Evolutionary conservation across 805 yeast species (phyloP).

Genomic region (Brettanomyces custersianus): DNA sequence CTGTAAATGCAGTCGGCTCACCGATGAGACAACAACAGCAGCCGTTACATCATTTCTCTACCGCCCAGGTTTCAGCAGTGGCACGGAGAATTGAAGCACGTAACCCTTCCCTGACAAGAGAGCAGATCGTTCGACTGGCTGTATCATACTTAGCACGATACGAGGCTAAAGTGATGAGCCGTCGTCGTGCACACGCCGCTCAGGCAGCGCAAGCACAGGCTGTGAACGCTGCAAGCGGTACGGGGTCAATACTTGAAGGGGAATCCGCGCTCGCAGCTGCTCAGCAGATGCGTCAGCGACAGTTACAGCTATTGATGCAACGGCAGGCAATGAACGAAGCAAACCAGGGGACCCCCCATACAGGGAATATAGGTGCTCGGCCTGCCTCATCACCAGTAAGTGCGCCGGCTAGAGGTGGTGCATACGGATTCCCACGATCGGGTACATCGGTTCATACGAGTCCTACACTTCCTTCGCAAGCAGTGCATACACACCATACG

Average conservation of each 20-base stretch:
- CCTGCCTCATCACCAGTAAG: conserved; percentile 3
- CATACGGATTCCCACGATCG: too few species aligned
- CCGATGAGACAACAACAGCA: too few species aligned
- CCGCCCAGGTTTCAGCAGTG: conserved; percentile 58
- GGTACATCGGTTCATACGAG: conserved; percentile 21
- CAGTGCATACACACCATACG: conserved; percentile 2
- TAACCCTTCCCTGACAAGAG: conserved; percentile 53
- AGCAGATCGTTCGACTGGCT: conserved; percentile 58
- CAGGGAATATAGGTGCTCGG: conserved; percentile 5
- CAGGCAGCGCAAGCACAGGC: too few species aligned
- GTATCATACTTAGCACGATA: conserved; percentile 56
- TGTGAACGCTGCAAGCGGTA: too few species aligned
- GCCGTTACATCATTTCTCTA: conserved; percentile 36
- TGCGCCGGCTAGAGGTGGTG: too few species aligned
- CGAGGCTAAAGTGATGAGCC: too few species aligned
- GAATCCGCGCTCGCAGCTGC: too few species aligned
- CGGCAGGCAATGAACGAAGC: conserved; percentile 16
- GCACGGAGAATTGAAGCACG: conserved; percentile 57
- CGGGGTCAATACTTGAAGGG: too few species aligned
- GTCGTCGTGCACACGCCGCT: too few species aligned
- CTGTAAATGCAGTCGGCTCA: too few species aligned
- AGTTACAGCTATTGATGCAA: conserved; percentile 27
- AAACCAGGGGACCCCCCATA: too few species aligned
- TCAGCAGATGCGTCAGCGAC: conserved; percentile 34
- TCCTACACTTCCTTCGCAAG: conserved; percentile 21